A percentile compares a stretch with the other conserved stretches of the same genome.
These are phyloP conservation scores for Suillus fuscotomentosus DNA, from an alignment of 768 basidiomycete species.

Conservation along the genomic window DNA sequence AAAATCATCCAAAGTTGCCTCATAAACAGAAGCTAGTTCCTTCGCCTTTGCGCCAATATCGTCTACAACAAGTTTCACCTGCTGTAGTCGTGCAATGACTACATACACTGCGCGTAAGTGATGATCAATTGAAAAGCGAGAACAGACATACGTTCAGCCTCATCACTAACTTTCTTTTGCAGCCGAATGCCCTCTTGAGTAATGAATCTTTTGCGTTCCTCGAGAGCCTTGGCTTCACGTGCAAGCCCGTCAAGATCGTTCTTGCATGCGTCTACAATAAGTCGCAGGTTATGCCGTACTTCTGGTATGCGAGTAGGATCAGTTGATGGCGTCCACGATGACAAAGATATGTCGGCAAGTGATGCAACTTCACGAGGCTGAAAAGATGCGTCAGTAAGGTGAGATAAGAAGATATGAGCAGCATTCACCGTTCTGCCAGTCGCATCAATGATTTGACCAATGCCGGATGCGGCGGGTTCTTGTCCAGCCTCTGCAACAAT, in stretches of 20 bases:
- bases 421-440: constrained; percentile 83
- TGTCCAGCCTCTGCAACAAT: constrained; percentile 86
- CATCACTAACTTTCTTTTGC: constrained; percentile 65
- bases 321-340: constrained; percentile 82
- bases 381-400: constrained; percentile 9
- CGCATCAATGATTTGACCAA: constrained; percentile 93
- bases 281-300: constrained; percentile 91
- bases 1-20: constrained; percentile 73
- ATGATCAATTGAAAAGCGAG: constrained; percentile 4
- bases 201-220: constrained; percentile 76
- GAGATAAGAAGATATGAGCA: not conserved
- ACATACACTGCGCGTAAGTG: constrained; percentile 8
- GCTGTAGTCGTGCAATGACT: constrained; percentile 81
- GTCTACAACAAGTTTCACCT: constrained; percentile 71
- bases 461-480: constrained; percentile 47
- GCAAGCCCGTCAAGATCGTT: constrained; percentile 86
- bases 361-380: constrained; percentile 89
- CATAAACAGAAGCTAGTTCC: constrained; percentile 62
- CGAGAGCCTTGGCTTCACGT: constrained; percentile 81
- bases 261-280: constrained; percentile 82
- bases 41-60: constrained; percentile 67
- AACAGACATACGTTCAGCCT: constrained; percentile 65
- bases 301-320: constrained; percentile 92
- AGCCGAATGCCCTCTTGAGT: constrained; percentile 68
- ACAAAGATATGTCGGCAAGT: constrained; percentile 71